Percentiles rank a stretch among this genome's conserved stretches.
These are phyloP conservation scores for Leavenworthia alabamica DNA, from an alignment of 345 rosid species.

Conservation along the genomic window DNA sequence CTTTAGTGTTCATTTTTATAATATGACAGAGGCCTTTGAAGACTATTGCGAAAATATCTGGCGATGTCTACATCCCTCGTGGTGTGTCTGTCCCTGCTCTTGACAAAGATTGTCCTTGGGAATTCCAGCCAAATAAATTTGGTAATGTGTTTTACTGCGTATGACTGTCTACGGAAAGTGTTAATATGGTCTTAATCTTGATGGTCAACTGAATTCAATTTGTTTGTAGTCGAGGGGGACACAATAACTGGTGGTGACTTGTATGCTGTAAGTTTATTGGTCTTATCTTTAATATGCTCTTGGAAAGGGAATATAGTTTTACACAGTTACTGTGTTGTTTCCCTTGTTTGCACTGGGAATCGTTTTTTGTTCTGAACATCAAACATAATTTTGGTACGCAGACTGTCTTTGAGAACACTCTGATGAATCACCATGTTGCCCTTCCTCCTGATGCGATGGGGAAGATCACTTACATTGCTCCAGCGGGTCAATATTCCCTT, in stretches of 20 bases:
- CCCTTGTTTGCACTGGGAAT: background rate
- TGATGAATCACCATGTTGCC: conserved; percentile 83
- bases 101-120: too few relatives aligned
- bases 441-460: conserved; percentile 99
- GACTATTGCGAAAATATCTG: conserved; percentile 88
- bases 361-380: conserved; percentile 1
- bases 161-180: background rate
- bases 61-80: conserved; percentile 98
- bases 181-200: conserved; percentile 5
- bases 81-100: too few relatives aligned
- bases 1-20: conserved; percentile 3
- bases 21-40: conserved; percentile 82
- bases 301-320: conserved; percentile 3
- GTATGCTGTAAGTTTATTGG: conserved; percentile 75
- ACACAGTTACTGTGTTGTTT: background rate
- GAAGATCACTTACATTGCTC: too few relatives aligned
- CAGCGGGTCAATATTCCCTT: conserved; percentile 96
- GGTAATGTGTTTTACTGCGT: conserved; percentile 42
- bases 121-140: conserved; percentile 79
- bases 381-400: conserved; percentile 34
- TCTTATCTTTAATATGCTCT: conserved; percentile 8
- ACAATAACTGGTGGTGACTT: too few relatives aligned
- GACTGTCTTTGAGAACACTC: conserved; percentile 91
- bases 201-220: conserved; percentile 14
- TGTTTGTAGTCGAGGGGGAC: conserved; percentile 85